Base-by-base conservation (phyloP, 75 land plant species). In the Cupressus sempervirens region DNA sequence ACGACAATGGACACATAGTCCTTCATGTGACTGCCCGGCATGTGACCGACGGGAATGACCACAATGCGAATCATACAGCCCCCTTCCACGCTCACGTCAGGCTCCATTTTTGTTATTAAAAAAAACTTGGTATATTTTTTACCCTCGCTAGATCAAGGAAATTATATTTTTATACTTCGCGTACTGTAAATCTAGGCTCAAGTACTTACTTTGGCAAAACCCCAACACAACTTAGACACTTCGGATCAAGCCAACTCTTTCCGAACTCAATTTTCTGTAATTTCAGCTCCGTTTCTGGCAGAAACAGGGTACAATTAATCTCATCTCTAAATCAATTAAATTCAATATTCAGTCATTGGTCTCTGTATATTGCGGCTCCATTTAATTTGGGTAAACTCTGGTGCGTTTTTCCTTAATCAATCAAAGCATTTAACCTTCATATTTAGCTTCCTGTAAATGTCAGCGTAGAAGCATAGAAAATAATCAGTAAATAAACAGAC, bases 41-140 rank as follows among this genome's bases (percentile, higher is more conserved):
- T 89, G 26, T 83, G 77, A 29, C 98, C 99, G 82, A 97, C 88
- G 15, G 98, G 94, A 52, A 96, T 84, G 40, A 97, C 95, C 26
- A 96, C 98, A 52, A 96, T 89, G 23, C 99, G 93, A 90, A 97
- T 96, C 95, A 90, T 91, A 88, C 89, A 88, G 48, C 91, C 89
- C 29, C 91, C 90, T 70, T 96, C 96, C 81, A 97, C 91, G 90
- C 98, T 93, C 85, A 92, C 96, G 86, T 96, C 99, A 0, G 98
- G 94, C 90, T 97, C 99, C 99, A 97, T 97, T 79, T 41, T 45
- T 46, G 50, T 7, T 7, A 23, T 7, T 7, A 23, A 50, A 79
- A 79, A 79, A 79, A 41, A 30, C 35, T 35, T 32, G 15, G 1
- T 72, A 72, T 72, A 30, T 0, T 30, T 72, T 12, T 10, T 30